These are phyloP conservation scores for Apostasia ramifera DNA, from an alignment of 106 monocot genomes.

Conservation along the genomic window DNA sequence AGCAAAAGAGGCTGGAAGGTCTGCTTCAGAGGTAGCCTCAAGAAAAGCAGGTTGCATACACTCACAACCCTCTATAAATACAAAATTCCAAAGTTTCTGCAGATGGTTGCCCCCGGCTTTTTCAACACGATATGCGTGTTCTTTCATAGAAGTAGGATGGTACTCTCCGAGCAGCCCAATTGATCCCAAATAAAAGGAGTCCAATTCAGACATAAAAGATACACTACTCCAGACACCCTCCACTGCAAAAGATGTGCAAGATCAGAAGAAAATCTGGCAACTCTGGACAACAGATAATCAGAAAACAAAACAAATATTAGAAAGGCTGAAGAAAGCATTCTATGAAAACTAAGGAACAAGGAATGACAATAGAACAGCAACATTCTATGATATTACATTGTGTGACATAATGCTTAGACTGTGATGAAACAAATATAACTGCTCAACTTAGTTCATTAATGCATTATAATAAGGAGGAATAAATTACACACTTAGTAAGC, in stretches of 20 bases:
- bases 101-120: not conserved
- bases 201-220: slow-evolving; percentile 24
- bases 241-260: slow-evolving; percentile 11
- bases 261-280: not conserved
- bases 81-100: not conserved
- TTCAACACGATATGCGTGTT: slow-evolving; percentile 3
- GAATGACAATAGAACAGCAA: too few species aligned
- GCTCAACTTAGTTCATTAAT: too few species aligned
- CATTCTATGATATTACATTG: too few species aligned
- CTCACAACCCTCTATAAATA: slow-evolving; percentile 3
- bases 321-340: too few species aligned
- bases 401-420: too few species aligned
- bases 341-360: too few species aligned
- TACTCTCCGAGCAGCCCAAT: slow-evolving; percentile 31
- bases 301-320: too few species aligned
- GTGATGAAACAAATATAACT: too few species aligned
- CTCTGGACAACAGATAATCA: too few species aligned
- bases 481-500: too few species aligned
- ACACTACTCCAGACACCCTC: slow-evolving; percentile 14
- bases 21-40: slow-evolving; percentile 1
- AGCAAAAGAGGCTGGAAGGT: not conserved
- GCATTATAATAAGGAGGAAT: too few species aligned
- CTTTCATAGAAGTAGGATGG: slow-evolving; percentile 19
- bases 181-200: slow-evolving; percentile 23
- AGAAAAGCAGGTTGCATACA: slow-evolving; percentile 15